Percentiles rank a stretch among this genome's conserved stretches.
phyloP scores from a whole-genome alignment of 176 grass and related monocot species.

The Carex pumila region DNA sequence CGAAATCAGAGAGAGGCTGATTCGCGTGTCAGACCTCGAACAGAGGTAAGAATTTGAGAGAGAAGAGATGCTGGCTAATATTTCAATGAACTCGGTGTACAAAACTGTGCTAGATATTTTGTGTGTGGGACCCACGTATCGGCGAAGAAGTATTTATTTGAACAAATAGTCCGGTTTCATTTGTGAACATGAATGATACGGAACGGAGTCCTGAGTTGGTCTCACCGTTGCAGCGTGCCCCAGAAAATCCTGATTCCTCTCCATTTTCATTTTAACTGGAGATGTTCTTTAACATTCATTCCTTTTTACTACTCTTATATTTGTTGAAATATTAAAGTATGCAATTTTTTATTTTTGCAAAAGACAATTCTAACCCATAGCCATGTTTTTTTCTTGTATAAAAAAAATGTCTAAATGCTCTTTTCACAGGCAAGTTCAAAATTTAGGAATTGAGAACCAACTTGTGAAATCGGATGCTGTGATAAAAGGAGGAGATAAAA shows the following conservation, averaged over 20 bases:
- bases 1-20: constrained; percentile 13
- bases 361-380: background rate
- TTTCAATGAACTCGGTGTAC: background rate
- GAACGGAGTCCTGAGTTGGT: background rate
- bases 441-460: background rate
- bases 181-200: too few species aligned
- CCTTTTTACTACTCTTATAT: background rate
- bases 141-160: background rate
- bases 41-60: constrained; percentile 12
- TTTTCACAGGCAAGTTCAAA: background rate
- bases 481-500: constrained; percentile 11
- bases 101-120: too few species aligned
- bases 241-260: background rate
- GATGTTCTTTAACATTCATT: background rate
- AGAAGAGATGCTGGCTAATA: background rate
- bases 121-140: background rate
- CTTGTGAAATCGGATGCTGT: background rate
- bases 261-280: background rate
- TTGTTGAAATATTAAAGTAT: too few species aligned
- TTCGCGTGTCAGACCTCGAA: constrained; percentile 22
- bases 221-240: background rate
- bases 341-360: too few species aligned
- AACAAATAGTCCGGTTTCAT: background rate
- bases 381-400: background rate
- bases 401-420: background rate